Conservation (phyloP, 345 rosid genomes). For the Sisymbrium altissimum region DNA sequence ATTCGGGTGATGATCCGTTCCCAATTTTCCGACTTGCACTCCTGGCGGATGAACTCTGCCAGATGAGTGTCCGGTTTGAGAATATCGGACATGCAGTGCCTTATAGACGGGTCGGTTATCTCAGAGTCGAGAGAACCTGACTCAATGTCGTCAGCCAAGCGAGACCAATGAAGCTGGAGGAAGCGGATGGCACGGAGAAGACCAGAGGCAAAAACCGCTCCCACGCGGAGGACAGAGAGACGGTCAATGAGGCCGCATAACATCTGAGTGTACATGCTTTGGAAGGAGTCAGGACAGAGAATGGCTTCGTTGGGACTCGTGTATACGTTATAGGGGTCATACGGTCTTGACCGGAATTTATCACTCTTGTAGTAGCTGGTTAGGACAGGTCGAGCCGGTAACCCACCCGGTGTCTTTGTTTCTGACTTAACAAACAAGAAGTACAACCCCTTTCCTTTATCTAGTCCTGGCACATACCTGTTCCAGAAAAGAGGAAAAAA, state of each 20-base stretch:
- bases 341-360: constrained; percentile 78
- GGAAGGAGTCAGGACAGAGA: constrained; percentile 86
- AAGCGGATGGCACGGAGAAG: constrained; percentile 84
- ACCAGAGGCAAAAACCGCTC: constrained; percentile 93
- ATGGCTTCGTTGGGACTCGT: constrained; percentile 94
- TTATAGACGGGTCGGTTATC: constrained; percentile 50
- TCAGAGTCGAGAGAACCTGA: constrained; percentile 51
- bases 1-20: constrained; percentile 67
- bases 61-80: constrained; percentile 57
- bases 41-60: constrained; percentile 47
- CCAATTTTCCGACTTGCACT: constrained; percentile 64
- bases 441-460: constrained; percentile 88
- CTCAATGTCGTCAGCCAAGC: constrained; percentile 57
- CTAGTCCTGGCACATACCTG: constrained; percentile 83
- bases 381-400: constrained; percentile 82
- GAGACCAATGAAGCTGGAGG: constrained; percentile 77
- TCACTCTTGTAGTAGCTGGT: constrained; percentile 98
- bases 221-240: constrained; percentile 72
- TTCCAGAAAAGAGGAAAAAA: not conserved
- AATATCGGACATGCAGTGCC: constrained; percentile 38
- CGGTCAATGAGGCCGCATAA: constrained; percentile 82
- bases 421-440: constrained; percentile 89
- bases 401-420: constrained; percentile 82
- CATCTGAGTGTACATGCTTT: constrained; percentile 96
- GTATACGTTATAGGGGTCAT: constrained; percentile 79